Conservation (phyloP, 345 rosid genomes). For the Cardamine occulta region DNA sequence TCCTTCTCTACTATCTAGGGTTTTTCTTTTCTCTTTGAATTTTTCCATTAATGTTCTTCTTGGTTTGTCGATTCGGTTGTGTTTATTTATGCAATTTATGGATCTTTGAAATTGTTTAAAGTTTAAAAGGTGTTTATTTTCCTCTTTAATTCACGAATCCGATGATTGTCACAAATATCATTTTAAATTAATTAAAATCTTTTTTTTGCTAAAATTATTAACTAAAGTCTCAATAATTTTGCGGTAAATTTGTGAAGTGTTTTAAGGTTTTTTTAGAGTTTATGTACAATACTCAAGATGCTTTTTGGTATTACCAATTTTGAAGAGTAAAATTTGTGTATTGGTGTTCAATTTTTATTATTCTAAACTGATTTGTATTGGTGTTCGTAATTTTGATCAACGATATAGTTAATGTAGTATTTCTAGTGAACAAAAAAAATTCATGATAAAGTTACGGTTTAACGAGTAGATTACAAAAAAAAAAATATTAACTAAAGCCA, state of each 20-base stretch:
- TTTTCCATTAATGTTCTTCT: neutral
- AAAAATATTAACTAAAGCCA: neutral
- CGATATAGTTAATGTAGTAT: neutral
- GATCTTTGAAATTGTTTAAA: slow-evolving; percentile 24
- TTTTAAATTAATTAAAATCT: too few species aligned
- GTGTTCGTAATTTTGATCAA: neutral
- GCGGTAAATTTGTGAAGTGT: neutral
- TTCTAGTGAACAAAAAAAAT: too few species aligned
- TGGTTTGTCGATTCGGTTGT: neutral
- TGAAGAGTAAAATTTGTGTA: neutral
- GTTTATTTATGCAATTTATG: neutral
- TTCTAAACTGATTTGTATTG: neutral
- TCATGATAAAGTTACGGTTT: too few species aligned
- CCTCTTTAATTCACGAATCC: neutral
- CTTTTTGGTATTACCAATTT: neutral
- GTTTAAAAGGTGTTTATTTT: slow-evolving; percentile 1
- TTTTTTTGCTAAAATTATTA: too few species aligned
- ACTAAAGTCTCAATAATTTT: neutral
- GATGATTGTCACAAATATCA: neutral
- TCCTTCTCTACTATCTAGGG: slow-evolving; percentile 15
- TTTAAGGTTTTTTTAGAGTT: neutral
- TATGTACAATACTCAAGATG: neutral
- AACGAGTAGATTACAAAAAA: too few species aligned
- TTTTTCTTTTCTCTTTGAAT: neutral
- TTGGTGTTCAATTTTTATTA: neutral